These are phyloP conservation scores for Auricularia cornea DNA, from an alignment of 768 basidiomycete genomes.

Conservation along the genomic window DNA sequence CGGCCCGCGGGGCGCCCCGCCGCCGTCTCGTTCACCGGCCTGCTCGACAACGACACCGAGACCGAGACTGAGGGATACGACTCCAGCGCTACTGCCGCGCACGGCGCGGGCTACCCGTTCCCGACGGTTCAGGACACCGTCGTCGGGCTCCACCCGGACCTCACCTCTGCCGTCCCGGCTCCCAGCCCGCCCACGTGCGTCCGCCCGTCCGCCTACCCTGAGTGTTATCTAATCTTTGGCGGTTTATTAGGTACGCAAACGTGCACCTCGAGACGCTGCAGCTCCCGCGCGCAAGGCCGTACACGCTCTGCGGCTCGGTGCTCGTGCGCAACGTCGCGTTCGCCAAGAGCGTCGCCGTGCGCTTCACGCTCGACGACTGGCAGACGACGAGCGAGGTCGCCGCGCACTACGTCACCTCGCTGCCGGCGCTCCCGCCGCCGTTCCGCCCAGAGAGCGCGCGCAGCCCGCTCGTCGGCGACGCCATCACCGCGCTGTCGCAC, in stretches of 20 bases:
- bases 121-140: background rate
- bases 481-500: background rate
- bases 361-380: conserved; percentile 94
- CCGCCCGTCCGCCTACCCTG: background rate
- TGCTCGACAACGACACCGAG: conserved; percentile 2
- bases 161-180: conserved; percentile 1
- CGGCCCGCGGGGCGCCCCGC: conserved; percentile 1
- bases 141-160: conserved; percentile 1
- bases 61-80: conserved; percentile 9
- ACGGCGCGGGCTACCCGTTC: background rate
- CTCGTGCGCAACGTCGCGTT: conserved; percentile 81
- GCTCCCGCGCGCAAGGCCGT: conserved; percentile 17
- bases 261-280: conserved; percentile 33
- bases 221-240: too few species aligned
- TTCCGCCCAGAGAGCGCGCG: conserved; percentile 11
- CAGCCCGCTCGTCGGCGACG: background rate
- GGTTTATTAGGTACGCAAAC: conserved; percentile 15
- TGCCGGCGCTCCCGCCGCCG: conserved; percentile 18
- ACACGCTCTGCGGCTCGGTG: conserved; percentile 59
- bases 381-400: conserved; percentile 92
- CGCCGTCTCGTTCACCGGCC: conserved; percentile 1
- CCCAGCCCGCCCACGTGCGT: background rate
- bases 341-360: conserved; percentile 76
- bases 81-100: conserved; percentile 1
- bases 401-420: conserved; percentile 53